phyloP scores from a whole-genome alignment of 2,329 filamentous ascomycete genomes.

The Apiospora kogelbergensis region DNA sequence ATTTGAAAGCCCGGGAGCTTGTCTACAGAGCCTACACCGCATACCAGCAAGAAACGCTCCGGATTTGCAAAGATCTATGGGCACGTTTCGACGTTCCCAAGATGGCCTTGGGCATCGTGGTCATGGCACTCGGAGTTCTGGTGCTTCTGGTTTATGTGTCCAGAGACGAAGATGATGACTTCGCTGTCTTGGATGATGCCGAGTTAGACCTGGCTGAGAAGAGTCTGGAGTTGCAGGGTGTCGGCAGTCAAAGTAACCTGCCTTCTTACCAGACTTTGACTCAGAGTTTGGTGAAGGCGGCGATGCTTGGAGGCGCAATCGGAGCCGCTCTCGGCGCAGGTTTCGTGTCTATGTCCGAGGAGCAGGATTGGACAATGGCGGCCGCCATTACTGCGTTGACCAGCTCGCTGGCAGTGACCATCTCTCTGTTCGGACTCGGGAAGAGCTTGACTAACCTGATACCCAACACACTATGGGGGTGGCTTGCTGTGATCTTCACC shows the following conservation, averaged over 20 bases:
- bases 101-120: conserved; percentile 77
- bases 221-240: conserved; percentile 51
- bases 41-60: conserved; percentile 78
- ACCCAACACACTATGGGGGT: conserved; percentile 84
- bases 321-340: conserved; percentile 33
- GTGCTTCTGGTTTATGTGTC: conserved; percentile 73
- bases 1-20: conserved; percentile 37
- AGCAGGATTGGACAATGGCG: conserved; percentile 41
- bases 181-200: conserved; percentile 52
- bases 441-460: conserved; percentile 53
- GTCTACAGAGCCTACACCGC: conserved; percentile 61
- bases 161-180: conserved; percentile 54
- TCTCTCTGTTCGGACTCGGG: conserved; percentile 42
- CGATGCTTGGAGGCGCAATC: conserved; percentile 33
- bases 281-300: conserved; percentile 39
- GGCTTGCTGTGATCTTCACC: conserved; percentile 78
- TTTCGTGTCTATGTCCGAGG: conserved; percentile 33
- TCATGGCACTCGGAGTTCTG: conserved; percentile 68
- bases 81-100: conserved; percentile 85
- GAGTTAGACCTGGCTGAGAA: conserved; percentile 62
- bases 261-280: conserved; percentile 37
- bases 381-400: conserved; percentile 42
- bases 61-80: conserved; percentile 82
- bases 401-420: conserved; percentile 41
- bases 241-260: conserved; percentile 26